Percentiles rank a stretch among this genome's conserved stretches.
These are phyloP conservation scores for Pseudogymnoascus sp. DNA, from an alignment of 2,329 filamentous ascomycete genomes.

Conservation along the genomic window DNA sequence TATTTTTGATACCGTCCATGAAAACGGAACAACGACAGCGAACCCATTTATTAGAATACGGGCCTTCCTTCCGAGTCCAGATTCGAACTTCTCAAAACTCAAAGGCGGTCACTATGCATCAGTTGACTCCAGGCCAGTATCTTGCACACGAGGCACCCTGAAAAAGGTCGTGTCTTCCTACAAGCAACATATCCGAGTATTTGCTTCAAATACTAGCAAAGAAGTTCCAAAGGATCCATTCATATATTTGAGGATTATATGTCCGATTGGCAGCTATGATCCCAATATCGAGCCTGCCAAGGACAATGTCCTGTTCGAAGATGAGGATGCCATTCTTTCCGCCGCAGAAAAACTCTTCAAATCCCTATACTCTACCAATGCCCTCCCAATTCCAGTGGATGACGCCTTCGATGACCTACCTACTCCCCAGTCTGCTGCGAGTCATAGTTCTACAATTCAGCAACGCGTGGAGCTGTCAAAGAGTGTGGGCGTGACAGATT, in stretches of 20 bases:
- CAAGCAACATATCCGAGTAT: slow-evolving; percentile 40
- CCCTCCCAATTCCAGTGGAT: slow-evolving; percentile 32
- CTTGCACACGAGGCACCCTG: slow-evolving; percentile 45
- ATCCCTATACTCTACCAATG: slow-evolving; percentile 16
- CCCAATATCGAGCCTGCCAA: slow-evolving; percentile 66
- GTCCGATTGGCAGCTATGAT: slow-evolving; percentile 59
- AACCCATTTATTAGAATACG: slow-evolving; percentile 37
- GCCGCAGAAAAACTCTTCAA: slow-evolving; percentile 26
- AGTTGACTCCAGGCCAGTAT: slow-evolving; percentile 61
- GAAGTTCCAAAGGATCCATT: slow-evolving; percentile 47
- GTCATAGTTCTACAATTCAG: not conserved
- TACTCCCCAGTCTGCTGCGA: slow-evolving; percentile 5
- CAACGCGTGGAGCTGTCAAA: not conserved
- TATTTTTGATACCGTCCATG: not conserved
- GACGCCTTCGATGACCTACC: slow-evolving; percentile 31
- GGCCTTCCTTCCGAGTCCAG: slow-evolving; percentile 50
- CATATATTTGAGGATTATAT: slow-evolving; percentile 56
- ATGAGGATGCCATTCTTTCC: slow-evolving; percentile 41
- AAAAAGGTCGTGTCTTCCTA: slow-evolving; percentile 54
- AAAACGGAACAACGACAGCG: not conserved
- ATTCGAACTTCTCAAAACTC: slow-evolving; percentile 39
- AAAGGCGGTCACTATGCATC: slow-evolving; percentile 56
- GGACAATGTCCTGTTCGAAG: slow-evolving; percentile 61
- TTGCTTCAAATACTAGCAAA: slow-evolving; percentile 20
- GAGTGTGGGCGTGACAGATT: not conserved